These are phyloP conservation scores for Geranomyces michiganensis DNA, from an alignment of 192 early-diverging fungal species.

Conservation along the genomic window DNA sequence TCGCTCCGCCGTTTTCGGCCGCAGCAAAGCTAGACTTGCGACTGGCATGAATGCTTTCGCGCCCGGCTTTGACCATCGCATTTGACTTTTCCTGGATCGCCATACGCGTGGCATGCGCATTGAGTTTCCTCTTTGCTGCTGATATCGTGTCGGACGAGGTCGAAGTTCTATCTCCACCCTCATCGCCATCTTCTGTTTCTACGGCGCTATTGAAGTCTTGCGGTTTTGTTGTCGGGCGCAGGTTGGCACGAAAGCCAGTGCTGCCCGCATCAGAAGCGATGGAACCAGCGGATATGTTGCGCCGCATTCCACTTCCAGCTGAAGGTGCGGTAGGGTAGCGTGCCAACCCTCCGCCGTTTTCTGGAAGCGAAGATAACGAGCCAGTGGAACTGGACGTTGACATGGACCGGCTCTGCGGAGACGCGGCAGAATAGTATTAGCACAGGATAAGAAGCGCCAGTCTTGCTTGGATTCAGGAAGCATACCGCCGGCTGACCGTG, in stretches of 20 bases:
- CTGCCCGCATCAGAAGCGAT: not conserved
- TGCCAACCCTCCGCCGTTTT: not conserved
- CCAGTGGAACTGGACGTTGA: slow-evolving; percentile 7
- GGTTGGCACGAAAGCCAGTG: slow-evolving; percentile 10
- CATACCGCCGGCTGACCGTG: too few relatives aligned
- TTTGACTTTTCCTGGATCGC: slow-evolving; percentile 28
- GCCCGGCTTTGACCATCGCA: slow-evolving; percentile 23
- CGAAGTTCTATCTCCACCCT: not conserved
- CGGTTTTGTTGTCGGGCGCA: slow-evolving; percentile 20
- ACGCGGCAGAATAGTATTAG: not conserved
- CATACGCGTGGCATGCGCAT: slow-evolving; percentile 18
- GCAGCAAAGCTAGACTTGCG: not conserved
- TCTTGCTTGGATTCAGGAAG: not conserved
- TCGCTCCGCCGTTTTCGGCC: not conserved
- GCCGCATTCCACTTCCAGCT: slow-evolving; percentile 3
- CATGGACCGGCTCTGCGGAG: not conserved
- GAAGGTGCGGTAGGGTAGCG: not conserved
- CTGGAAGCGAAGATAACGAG: slow-evolving; percentile 12
- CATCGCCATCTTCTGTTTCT: not conserved
- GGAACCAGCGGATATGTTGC: slow-evolving; percentile 12
- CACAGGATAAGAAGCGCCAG: not conserved
- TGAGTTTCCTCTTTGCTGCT: slow-evolving; percentile 18
- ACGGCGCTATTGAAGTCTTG: slow-evolving; percentile 6
- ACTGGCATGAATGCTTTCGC: not conserved
- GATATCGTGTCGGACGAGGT: slow-evolving; percentile 5